These are phyloP conservation scores for Pythium aristosporum DNA, from an alignment of 352 stramenopile species.

Conservation along the genomic window DNA sequence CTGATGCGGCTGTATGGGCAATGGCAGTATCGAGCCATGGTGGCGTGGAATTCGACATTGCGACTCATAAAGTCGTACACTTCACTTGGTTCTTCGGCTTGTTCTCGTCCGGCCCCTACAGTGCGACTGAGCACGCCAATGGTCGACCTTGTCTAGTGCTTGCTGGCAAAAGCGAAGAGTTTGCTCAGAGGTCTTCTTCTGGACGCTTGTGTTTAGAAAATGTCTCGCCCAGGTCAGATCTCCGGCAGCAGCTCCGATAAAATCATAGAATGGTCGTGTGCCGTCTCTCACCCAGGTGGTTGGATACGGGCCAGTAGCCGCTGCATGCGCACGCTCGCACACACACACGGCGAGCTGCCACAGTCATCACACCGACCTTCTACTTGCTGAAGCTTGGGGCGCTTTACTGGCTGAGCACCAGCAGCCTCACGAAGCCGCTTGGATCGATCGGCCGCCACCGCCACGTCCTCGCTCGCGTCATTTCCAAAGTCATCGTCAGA, in stretches of 20 bases:
- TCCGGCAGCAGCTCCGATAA: too few relatives aligned
- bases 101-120: constrained; percentile 27
- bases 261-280: too few relatives aligned
- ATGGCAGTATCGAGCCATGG: constrained; percentile 31
- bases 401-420: constrained; percentile 43
- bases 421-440: neutral
- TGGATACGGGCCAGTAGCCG: constrained; percentile 33
- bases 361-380: constrained; percentile 24
- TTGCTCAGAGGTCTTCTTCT: too few relatives aligned
- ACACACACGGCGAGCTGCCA: constrained; percentile 33
- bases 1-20: constrained; percentile 35
- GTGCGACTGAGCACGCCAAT: neutral
- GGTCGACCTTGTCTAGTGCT: too few relatives aligned
- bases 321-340: constrained; percentile 43
- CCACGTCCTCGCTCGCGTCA: neutral
- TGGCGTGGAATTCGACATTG: too few relatives aligned
- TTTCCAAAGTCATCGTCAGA: constrained; percentile 28
- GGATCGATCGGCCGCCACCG: neutral
- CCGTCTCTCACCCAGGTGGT: neutral
- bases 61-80: constrained; percentile 45
- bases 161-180: too few relatives aligned
- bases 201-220: too few relatives aligned
- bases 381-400: constrained; percentile 32
- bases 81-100: constrained; percentile 48
- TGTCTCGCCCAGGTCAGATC: neutral